Percentiles rank a stretch among this genome's conserved stretches.
Evolutionary conservation across 345 rosid species (phyloP).

Genomic region (Viola odorata): DNA sequence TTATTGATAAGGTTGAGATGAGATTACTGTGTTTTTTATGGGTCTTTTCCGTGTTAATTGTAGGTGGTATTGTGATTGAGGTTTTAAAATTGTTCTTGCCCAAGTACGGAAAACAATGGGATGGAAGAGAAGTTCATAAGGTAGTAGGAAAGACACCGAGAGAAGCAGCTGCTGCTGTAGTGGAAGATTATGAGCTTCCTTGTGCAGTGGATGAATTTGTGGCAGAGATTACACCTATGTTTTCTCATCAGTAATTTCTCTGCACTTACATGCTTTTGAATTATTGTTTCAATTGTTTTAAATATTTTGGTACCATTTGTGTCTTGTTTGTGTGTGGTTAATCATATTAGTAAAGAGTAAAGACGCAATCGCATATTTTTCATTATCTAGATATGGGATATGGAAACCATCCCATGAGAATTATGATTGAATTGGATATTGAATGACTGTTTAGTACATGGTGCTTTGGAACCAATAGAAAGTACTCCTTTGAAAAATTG

Average conservation of each 20-base stretch:
- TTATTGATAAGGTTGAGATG: not conserved
- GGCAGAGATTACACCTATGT: conserved; percentile 52
- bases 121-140: conserved; percentile 68
- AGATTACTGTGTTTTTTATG: not conserved
- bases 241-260: conserved; percentile 35
- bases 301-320: too few species aligned
- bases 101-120: conserved; percentile 89
- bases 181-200: conserved; percentile 78
- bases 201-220: conserved; percentile 62
- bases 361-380: too few species aligned
- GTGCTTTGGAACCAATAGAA: too few species aligned
- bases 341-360: too few species aligned
- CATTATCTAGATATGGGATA: too few species aligned
- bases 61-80: conserved; percentile 25
- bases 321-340: too few species aligned
- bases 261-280: too few species aligned
- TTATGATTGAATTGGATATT: too few species aligned
- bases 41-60: not conserved
- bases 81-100: conserved; percentile 52
- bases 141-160: conserved; percentile 63
- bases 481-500: conserved; percentile 10
- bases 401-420: too few species aligned
- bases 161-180: conserved; percentile 74
- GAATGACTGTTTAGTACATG: too few species aligned
- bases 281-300: too few species aligned